phyloP scores from a whole-genome alignment of 306 rosid genomes.

The Castanopsis chinensis region DNA sequence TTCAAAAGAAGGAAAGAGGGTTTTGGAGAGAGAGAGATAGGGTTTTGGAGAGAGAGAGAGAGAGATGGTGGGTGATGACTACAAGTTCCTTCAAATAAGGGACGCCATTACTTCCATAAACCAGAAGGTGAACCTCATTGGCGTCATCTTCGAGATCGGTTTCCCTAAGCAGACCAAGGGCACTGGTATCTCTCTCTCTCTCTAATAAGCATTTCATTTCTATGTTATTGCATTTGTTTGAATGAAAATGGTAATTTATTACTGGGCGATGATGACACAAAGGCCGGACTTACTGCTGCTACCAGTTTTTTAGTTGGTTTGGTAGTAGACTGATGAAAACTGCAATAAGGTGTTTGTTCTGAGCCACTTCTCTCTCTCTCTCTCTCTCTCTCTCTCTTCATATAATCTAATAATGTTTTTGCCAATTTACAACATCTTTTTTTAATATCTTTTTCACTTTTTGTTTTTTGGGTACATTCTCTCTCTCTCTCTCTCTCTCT shows the following conservation, averaged over 20 bases:
- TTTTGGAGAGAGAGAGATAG: neutral
- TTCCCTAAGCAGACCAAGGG: conserved; percentile 44
- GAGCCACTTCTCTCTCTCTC: conserved; percentile 45
- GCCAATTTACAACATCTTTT: too few species aligned
- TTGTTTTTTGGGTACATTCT: too few species aligned
- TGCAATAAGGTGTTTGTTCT: conserved; percentile 48
- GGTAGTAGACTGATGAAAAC: conserved; percentile 79
- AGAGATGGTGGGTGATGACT: conserved; percentile 31
- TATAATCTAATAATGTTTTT: neutral
- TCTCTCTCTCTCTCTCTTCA: neutral
- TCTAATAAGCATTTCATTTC: too few species aligned
- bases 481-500: too few species aligned
- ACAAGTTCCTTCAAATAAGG: conserved; percentile 36
- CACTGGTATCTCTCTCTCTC: conserved; percentile 40
- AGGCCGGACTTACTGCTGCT: conserved; percentile 95
- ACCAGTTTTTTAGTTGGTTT: conserved; percentile 16
- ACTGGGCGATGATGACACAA: conserved; percentile 81
- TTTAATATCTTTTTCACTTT: too few species aligned
- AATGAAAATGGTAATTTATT: neutral
- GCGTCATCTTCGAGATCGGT: conserved; percentile 48
- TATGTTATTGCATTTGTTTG: neutral
- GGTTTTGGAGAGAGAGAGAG: neutral
- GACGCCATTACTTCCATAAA: conserved; percentile 33
- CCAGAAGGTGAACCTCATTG: conserved; percentile 45
- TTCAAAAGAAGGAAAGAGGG: too few species aligned